Base-by-base conservation (phyloP, 805 yeast genomes). In the Sugiyamaella chiloensis region DNA sequence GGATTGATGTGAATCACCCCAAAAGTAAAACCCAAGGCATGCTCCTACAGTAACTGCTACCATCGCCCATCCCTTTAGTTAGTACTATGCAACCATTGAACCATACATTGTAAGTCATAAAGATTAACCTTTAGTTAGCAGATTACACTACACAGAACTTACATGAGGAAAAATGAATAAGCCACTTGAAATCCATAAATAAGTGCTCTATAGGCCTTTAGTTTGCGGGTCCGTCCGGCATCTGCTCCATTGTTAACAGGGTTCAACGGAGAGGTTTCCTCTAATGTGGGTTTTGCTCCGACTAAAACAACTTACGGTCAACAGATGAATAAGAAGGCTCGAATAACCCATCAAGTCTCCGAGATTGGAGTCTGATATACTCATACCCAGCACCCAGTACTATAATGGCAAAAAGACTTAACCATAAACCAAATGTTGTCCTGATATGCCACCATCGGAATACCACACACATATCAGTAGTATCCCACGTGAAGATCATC, bases 401-500 rank as follows among this genome's bases (percentile, higher is more conserved):
- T 0, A 70, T 70, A 20, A 86, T 70, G 0, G 74, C 72, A 0
- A 76, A 8, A 32, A 85, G 60, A 1, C 87, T 74, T 5, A 78
- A 48, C 1, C 83, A 5, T 41, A 87, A 74, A 5, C 79, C 81
- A 2, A 64, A 36, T 4, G 66, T 59, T 1, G 81, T 75, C 41
- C 69, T 70, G 46, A 87, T 76, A 56, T 84, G 91, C 96, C 96
- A 87, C 86, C 90, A 83, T 48, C 70, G 66, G 63, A 83, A 84
- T 7, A 87, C 75, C 7, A 87, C 78, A 61, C 96, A 87, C 4
- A 85, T 73, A 60, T 86, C 77, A 44, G 75, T 68, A 67, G 85
- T 83, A 52, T 81, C 79, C 90, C 93, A 87, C 4, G 89, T 85
- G 61, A 87, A 83, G 5, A 83, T 57, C 93, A 85, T 87, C 62